Evolutionary conservation across 805 yeast genomes (phyloP), one percentile per base, ranked within the genome.

Genomic region (Candida pini): DNA sequence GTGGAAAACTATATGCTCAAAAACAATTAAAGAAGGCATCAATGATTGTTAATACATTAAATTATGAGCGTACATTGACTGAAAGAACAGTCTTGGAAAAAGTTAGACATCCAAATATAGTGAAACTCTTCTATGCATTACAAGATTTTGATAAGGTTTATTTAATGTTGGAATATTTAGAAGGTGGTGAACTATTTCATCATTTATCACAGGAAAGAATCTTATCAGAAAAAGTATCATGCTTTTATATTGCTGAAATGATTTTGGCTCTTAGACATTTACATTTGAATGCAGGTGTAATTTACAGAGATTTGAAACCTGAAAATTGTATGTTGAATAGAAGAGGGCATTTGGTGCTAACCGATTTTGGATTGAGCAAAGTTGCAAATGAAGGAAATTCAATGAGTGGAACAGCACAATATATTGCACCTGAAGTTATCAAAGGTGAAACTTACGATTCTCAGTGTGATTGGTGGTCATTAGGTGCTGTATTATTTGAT

Each of bases 401-500:
- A 9, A 58, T 82, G 44, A 73, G 78, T 33, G 92, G 92, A 1
- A 82, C 92, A 0, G 85, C 88, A 1, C 87, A 82, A 51, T 82
- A 82, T 48, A 82, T 87, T 78, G 96, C 96, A 0, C 96, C 96
- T 3, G 96, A 87, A 54, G 81, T 88, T 21, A 63, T 87, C 18
- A 74, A 71, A 38, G 95, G 95, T 16, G 72, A 78, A 46, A 74
- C 77, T 13, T 88, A 87, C 56, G 87, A 81, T 47, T 80, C 75
- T 35, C 69, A 77, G 21, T 92, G 88, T 31, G 96, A 87, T 56
- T 86, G 95, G 84, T 87, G 95, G 87, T 85, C 95, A 0, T 61
- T 88, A 22, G 96, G 96, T 0, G 82, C 95, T 30, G 80, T 87
- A 6, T 63, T 80, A 31, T 83, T 63, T 49, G 95, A 88, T 54